Evolutionary conservation across 2,329 filamentous ascomycete genomes (phyloP).

Genomic region (Claviceps sp.): DNA sequence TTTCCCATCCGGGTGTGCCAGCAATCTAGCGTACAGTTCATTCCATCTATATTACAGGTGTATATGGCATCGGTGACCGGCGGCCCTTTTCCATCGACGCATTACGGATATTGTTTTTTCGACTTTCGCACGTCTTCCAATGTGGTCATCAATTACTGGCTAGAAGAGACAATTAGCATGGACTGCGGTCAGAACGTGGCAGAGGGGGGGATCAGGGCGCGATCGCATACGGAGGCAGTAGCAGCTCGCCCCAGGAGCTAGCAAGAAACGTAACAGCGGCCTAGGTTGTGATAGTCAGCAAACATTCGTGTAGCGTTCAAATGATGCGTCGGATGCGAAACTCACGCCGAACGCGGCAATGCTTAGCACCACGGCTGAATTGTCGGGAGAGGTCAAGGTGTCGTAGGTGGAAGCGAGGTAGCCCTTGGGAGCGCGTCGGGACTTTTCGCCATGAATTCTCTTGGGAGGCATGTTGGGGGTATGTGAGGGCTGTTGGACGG

Average conservation of each 20-base stretch:
- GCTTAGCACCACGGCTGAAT: constrained; percentile 55
- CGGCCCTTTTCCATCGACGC: not conserved
- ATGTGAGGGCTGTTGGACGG: not conserved
- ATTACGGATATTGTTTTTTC: no score
- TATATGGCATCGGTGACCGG: constrained; percentile 3
- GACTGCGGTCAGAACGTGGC: not conserved
- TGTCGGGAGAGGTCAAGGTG: constrained; percentile 51
- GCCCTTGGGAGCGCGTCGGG: constrained; percentile 31
- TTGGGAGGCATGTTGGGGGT: constrained; percentile 45
- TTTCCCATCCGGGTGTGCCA: not conserved
- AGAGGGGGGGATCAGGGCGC: not conserved
- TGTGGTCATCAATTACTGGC: not conserved
- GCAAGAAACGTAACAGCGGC: constrained; percentile 45
- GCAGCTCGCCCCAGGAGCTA: constrained; percentile 53
- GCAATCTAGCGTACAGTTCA: constrained; percentile 1
- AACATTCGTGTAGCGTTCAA: not conserved
- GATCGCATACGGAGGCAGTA: constrained; percentile 47
- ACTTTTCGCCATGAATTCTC: constrained; percentile 39
- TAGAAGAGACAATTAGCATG: not conserved
- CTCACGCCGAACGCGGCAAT: constrained; percentile 55
- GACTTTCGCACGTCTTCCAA: not conserved
- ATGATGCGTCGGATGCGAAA: constrained; percentile 8
- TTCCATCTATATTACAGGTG: constrained; percentile 16
- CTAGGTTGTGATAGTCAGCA: constrained; percentile 6
- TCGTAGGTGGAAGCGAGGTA: constrained; percentile 46